Percentiles rank a stretch among this genome's conserved stretches.
Evolutionary conservation across 140 eudicot genomes (phyloP).

Genomic region (Ambrosia hybrid): DNA sequence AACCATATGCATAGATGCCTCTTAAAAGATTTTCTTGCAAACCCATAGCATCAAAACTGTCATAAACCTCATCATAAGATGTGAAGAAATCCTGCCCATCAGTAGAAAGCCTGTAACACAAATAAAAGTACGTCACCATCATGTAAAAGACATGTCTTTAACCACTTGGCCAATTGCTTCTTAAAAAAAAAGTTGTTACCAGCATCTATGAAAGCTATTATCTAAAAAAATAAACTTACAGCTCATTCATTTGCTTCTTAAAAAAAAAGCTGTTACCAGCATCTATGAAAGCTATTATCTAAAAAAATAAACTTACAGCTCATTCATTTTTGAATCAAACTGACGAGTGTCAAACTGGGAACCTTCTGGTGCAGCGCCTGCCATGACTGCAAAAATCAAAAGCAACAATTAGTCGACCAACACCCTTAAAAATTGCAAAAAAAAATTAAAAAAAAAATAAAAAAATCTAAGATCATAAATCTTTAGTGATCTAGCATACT

Average conservation of each 20-base stretch:
- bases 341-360: slow-evolving; percentile 58
- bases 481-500: neutral
- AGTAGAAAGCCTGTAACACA: slow-evolving; percentile 45
- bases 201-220: neutral
- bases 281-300: neutral
- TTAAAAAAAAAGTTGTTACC: neutral
- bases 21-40: slow-evolving; percentile 69
- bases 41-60: slow-evolving; percentile 74
- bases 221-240: slow-evolving; percentile 34
- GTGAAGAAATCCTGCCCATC: slow-evolving; percentile 72
- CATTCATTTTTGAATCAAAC: slow-evolving; percentile 54
- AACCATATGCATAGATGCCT: slow-evolving; percentile 82
- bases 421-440: neutral
- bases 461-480: neutral
- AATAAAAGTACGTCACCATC: neutral
- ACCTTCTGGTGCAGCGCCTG: slow-evolving; percentile 55
- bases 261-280: neutral
- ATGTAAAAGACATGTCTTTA: neutral
- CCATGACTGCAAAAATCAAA: slow-evolving; percentile 44
- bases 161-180: neutral
- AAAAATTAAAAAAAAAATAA: neutral
- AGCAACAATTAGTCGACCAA: neutral
- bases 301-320: slow-evolving; percentile 41
- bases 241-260: slow-evolving; percentile 56
- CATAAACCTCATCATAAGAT: slow-evolving; percentile 72